A percentile compares a stretch with the other conserved stretches of the same genome.
Evolutionary conservation across 2,329 filamentous ascomycete species (phyloP).

Genomic region (Pezicula rhizophila): DNA sequence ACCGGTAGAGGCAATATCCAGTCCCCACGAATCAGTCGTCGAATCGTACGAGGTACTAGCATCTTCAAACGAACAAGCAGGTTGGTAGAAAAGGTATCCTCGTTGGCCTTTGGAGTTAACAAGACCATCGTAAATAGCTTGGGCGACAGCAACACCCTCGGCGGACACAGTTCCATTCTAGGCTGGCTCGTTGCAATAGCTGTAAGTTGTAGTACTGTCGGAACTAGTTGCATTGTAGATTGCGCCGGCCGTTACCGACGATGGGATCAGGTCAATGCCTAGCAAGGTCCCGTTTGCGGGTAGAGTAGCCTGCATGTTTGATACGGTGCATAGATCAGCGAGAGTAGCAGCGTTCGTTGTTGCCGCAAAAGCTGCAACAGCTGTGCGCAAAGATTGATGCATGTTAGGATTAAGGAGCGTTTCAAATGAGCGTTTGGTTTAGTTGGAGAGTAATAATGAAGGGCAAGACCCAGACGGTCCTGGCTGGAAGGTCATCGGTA

Average conservation of each 20-base stretch:
- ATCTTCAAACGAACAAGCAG: constrained; percentile 24
- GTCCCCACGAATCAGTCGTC: constrained; percentile 26
- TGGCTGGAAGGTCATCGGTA: too few species aligned
- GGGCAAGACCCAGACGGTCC: too few species aligned
- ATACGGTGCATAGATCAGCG: constrained; percentile 35
- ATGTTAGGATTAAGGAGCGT: too few species aligned
- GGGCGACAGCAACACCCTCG: constrained; percentile 27
- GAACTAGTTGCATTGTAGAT: constrained; percentile 31
- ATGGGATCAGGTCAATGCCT: constrained; percentile 35
- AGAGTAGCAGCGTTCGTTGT: too few species aligned
- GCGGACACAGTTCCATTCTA: constrained; percentile 19
- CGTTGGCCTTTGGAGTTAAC: constrained; percentile 28
- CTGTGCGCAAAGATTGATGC: too few species aligned
- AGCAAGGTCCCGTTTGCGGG: constrained; percentile 36
- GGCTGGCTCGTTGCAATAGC: constrained; percentile 22
- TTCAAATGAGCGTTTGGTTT: too few species aligned
- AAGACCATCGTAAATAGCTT: constrained; percentile 28
- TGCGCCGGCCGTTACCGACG: constrained; percentile 32
- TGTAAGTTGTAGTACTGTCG: constrained; percentile 20
- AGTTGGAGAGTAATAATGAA: too few species aligned
- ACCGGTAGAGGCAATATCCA: constrained; percentile 28
- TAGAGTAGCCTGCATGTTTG: constrained; percentile 35
- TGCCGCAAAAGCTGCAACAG: too few species aligned
- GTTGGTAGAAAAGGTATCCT: constrained; percentile 31
- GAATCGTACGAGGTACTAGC: constrained; percentile 27